A percentile compares a stretch with the other conserved stretches of the same genome.
Conservation (phyloP, 2,329 filamentous ascomycete species). For the Chlorencoelia australis region DNA sequence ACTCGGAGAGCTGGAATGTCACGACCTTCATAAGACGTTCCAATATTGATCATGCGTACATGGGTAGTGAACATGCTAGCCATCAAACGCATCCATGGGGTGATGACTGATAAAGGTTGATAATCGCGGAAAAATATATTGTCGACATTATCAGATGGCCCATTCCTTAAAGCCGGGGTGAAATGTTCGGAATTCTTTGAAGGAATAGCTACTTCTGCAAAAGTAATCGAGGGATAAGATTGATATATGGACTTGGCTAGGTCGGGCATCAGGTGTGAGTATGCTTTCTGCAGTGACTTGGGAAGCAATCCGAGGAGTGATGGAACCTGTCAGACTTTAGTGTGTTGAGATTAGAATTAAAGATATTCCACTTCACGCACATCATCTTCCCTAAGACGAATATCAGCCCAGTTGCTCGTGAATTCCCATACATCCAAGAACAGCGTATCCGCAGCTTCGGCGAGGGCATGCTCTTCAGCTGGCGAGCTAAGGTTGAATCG, state of each 20-base stretch:
- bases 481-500: slow-evolving; percentile 69
- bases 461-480: slow-evolving; percentile 59
- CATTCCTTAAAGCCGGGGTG: slow-evolving; percentile 22
- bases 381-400: slow-evolving; percentile 66
- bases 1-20: slow-evolving; percentile 76
- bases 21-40: slow-evolving; percentile 79
- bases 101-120: slow-evolving; percentile 66
- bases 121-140: slow-evolving; percentile 90
- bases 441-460: slow-evolving; percentile 63
- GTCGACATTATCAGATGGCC: slow-evolving; percentile 32
- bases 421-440: slow-evolving; percentile 90
- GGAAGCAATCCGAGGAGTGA: slow-evolving; percentile 73
- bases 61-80: slow-evolving; percentile 82
- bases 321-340: slow-evolving; percentile 38
- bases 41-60: slow-evolving; percentile 63
- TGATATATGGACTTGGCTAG: slow-evolving; percentile 67
- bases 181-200: slow-evolving; percentile 22
- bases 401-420: slow-evolving; percentile 71
- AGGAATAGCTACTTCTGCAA: slow-evolving; percentile 14
- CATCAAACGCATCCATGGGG: slow-evolving; percentile 86
- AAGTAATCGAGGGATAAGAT: slow-evolving; percentile 46
- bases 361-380: slow-evolving; percentile 38
- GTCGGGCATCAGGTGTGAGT: slow-evolving; percentile 70
- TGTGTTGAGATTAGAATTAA: slow-evolving; percentile 1
- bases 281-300: slow-evolving; percentile 56